Conservation (phyloP, 352 stramenopile species). For the Phytophthora kernoviae region DNA sequence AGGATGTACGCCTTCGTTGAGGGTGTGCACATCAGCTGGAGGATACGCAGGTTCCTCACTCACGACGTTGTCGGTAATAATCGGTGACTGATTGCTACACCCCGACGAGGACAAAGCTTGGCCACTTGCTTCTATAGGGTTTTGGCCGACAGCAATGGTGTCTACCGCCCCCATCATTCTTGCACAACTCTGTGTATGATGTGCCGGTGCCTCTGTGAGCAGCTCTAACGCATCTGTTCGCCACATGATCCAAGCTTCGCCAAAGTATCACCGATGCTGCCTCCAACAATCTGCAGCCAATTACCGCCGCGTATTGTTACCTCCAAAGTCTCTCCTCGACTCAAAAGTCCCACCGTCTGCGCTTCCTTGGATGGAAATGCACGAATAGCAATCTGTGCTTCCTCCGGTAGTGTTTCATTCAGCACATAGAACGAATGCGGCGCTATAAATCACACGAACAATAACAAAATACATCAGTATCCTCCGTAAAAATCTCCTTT, state of each 20-base stretch:
- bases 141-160: background rate
- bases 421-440: constrained; percentile 66
- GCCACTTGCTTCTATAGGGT: background rate
- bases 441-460: constrained; percentile 12
- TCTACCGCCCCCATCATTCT: background rate
- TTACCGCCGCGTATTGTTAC: constrained; percentile 44
- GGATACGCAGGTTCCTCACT: background rate
- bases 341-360: constrained; percentile 57
- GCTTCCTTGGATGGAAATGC: constrained; percentile 66
- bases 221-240: constrained; percentile 51
- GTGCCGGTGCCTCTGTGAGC: constrained; percentile 43
- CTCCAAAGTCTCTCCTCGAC: constrained; percentile 60
- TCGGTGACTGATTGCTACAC: too few relatives aligned
- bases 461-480: constrained; percentile 13
- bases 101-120: background rate
- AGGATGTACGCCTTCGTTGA: too few relatives aligned
- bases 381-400: constrained; percentile 73
- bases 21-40: too few relatives aligned
- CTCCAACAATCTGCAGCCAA: constrained; percentile 56
- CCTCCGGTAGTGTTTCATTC: constrained; percentile 53
- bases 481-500: background rate
- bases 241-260: constrained; percentile 76
- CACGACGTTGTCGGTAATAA: too few relatives aligned
- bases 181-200: constrained; percentile 31
- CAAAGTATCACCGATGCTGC: constrained; percentile 10